Evolutionary conservation across 257 asterid species (phyloP).

Genomic region (Nicotiana attenuata): DNA sequence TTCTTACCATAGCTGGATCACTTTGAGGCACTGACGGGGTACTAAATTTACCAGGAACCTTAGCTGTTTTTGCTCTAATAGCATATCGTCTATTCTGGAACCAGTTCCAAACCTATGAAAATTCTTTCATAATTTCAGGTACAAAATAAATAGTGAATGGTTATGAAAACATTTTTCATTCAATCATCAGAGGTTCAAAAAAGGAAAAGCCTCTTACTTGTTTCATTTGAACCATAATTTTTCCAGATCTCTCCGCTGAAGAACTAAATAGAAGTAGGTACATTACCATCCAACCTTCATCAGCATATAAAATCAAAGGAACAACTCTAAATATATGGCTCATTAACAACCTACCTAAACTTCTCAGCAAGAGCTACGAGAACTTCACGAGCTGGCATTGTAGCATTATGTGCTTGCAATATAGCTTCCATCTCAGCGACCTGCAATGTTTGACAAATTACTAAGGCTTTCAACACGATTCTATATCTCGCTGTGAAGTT

Average conservation of each 20-base stretch:
- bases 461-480: background rate
- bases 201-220: slow-evolving; percentile 46
- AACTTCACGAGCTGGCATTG: slow-evolving; percentile 73
- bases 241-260: slow-evolving; percentile 75
- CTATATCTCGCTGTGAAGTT: background rate
- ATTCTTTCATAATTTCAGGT: background rate
- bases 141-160: background rate
- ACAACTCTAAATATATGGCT: background rate
- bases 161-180: background rate
- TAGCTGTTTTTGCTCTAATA: slow-evolving; percentile 62
- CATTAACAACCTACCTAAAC: slow-evolving; percentile 51
- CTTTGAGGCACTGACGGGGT: slow-evolving; percentile 35
- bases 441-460: slow-evolving; percentile 26
- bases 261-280: slow-evolving; percentile 38
- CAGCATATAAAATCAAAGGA: background rate
- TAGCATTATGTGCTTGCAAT: slow-evolving; percentile 63
- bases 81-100: slow-evolving; percentile 85
- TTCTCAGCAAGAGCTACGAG: slow-evolving; percentile 81
- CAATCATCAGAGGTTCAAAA: background rate
- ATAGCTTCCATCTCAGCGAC: slow-evolving; percentile 89
- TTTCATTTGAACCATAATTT: slow-evolving; percentile 64
- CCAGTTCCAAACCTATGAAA: slow-evolving; percentile 69
- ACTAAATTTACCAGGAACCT: slow-evolving; percentile 44
- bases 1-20: slow-evolving; percentile 38
- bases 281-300: slow-evolving; percentile 11